Evolutionary conservation across 352 stramenopile species (phyloP), one percentile per base, ranked within the genome.

Genomic region (Phytopythium vexans): DNA sequence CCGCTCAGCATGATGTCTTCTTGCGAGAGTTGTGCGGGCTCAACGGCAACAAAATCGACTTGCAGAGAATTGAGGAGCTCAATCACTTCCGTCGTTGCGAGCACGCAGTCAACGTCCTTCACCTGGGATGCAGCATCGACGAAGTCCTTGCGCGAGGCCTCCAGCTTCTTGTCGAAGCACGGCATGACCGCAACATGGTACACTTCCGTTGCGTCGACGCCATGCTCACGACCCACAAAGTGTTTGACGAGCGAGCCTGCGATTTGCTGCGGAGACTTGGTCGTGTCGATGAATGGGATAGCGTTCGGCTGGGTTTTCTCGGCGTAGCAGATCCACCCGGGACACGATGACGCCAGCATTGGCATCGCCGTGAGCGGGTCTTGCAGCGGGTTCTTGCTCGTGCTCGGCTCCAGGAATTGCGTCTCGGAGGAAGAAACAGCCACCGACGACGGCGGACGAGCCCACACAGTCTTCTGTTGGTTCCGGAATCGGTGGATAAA

Each of bases 91-190:
- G 80, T 92, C 1, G 82, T 92, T 3, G 82, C 85, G 15, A 99
- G 82, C 33, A 99, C 96, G 41, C 95, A 96, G 68, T 99, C 96
- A 10, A 99, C 94, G 41, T 98, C 94, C 42, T 88, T 91, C 11
- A 64, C 83, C 37, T 87, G 63, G 7, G 76, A 66, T 8, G 66
- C 71, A 4, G 74, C 74, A 43, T 88, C 78, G 21, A 89, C 49
- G 52, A 95, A 96, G 61, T 95, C 77, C 56, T 95, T 96, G 7
- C 96, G 86, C 9, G 92, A 97, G 0, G 96, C 96, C 72, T 99
- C 97, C 7, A 99, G 74, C 64, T 99, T 99, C 77, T 99, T 99
- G 67, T 99, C 97, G 60, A 98, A 97, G 81, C 97, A 99, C 34
- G 97, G 96, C 96, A 99, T 98, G 37, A 99, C 78, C 2, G 95